Conservation (phyloP, 2,329 filamentous ascomycete genomes). For the Lasiodiplodia gonubiensis region DNA sequence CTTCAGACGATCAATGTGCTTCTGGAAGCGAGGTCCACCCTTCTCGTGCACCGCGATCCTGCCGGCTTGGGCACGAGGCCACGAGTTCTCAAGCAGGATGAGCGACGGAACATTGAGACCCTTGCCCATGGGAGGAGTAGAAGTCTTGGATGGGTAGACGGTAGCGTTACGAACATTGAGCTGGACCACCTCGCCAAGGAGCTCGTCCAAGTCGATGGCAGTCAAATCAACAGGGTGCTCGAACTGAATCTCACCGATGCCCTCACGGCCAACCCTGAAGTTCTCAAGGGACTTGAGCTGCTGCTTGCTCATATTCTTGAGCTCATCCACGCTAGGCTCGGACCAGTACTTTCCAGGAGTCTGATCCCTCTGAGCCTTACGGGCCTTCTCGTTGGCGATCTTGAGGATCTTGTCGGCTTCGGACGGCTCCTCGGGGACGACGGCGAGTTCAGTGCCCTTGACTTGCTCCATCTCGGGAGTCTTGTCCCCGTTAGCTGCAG, state of each 20-base stretch:
- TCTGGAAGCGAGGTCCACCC: conserved; percentile 68
- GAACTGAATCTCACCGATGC: conserved; percentile 83
- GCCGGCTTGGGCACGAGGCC: conserved; percentile 73
- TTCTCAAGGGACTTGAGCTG: conserved; percentile 75
- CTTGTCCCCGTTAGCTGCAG: conserved; percentile 39
- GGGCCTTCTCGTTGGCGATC: conserved; percentile 33
- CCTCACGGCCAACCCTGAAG: conserved; percentile 82
- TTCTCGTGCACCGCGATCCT: conserved; percentile 5
- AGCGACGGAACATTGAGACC: conserved; percentile 90
- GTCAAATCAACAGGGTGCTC: conserved; percentile 79
- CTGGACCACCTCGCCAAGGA: conserved; percentile 77
- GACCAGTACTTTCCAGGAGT: conserved; percentile 85
- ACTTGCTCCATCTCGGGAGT: conserved; percentile 71
- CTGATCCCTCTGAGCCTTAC: conserved; percentile 48
- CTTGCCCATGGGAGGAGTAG: conserved; percentile 84
- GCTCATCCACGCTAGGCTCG: conserved; percentile 73
- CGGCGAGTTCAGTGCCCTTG: conserved; percentile 75
- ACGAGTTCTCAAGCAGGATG: conserved; percentile 90
- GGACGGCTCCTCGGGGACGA: conserved; percentile 73
- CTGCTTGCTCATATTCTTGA: conserved; percentile 78
- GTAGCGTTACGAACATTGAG: conserved; percentile 81
- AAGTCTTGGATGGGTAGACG: conserved; percentile 71
- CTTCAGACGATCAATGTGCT: conserved; percentile 82
- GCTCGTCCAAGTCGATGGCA: conserved; percentile 76
- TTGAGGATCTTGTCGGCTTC: conserved; percentile 45